A percentile compares a stretch with the other conserved stretches of the same genome.
These are phyloP conservation scores for Apiotrichum veenhuisii DNA, from an alignment of 1,284 basidiomycete species.

Conservation along the genomic window DNA sequence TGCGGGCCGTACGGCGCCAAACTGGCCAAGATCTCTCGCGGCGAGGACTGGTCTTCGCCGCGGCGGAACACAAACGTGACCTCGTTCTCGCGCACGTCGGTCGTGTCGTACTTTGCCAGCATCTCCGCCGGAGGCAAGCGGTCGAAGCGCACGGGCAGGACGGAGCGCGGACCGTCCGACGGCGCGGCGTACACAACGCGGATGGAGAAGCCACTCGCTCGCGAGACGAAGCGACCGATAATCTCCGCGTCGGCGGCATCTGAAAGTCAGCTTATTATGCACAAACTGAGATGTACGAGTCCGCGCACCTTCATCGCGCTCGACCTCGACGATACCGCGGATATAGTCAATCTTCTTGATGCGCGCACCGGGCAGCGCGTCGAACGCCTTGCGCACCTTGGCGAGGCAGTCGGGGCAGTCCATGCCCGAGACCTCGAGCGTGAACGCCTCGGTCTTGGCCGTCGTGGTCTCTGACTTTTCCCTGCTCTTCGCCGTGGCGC, in stretches of 20 bases:
- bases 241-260: constrained; percentile 5
- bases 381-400: constrained; percentile 19
- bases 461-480: not conserved
- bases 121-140: not conserved
- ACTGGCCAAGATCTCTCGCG: not conserved
- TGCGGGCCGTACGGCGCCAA: constrained; percentile 6
- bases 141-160: not conserved
- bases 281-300: not conserved
- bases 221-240: constrained; percentile 9
- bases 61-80: not conserved
- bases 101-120: not conserved
- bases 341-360: constrained; percentile 16
- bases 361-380: constrained; percentile 12
- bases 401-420: constrained; percentile 27
- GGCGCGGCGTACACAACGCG: not conserved
- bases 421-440: constrained; percentile 19
- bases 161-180: not conserved
- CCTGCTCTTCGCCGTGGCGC: not conserved
- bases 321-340: constrained; percentile 16
- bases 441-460: not conserved
- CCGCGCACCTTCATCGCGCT: constrained; percentile 3
- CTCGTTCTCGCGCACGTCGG: not conserved
- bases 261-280: not conserved
- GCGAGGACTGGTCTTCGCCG: not conserved
- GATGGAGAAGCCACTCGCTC: constrained; percentile 16